Base-by-base conservation (phyloP, 495 filamentous ascomycete species). In the Lasiosphaeria miniovina region DNA sequence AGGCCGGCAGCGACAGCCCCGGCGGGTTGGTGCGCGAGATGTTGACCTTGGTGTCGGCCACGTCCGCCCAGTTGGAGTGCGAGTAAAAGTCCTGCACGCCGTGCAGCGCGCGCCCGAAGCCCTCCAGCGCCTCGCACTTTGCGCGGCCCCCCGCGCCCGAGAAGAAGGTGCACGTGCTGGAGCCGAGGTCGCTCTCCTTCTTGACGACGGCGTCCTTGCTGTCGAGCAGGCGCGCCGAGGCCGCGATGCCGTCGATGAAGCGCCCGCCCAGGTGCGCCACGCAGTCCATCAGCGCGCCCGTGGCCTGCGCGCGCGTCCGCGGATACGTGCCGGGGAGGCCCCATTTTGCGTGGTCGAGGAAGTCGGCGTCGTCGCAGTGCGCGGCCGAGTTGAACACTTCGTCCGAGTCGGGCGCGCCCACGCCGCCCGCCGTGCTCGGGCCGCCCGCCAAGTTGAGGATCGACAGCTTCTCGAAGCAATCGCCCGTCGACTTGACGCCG, bases 41-140 rank as follows among this genome's bases (percentile, higher is more conserved):
- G 17, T 24, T 24, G 9, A 34, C 31, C 6, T 34, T 11, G 36
- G 10, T 9, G 51, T 53, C 36, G 4, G 51, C 15, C 33, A 35
- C 24, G 36, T 53, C 51, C 4, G 51, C 51, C 51, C 51, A 53
- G 32, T 53, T 53, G 51, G 31, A 35, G 51, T 53, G 51, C 33
- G 51, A 53, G 36, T 53, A 53, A 17, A 53, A 53, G 10, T 53
- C 51, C 32, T 53, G 51, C 31, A 53, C 36, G 6, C 51, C 51
- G 10, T 53, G 51, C 15, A 53, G 36, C 5, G 51, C 51, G 10
- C 51, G 17, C n/a, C 51, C 51, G 51, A 53, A 53, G 24, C 51
- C 51, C 8, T 35, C 31, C 8, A 53, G 33, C 8, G 51, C 51
- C 33, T 12, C n/a, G 32, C 51, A 53, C 36, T 53, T 53, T 24